phyloP scores from a whole-genome alignment of 768 basidiomycete species.

The Tephrocybe sp. region DNA sequence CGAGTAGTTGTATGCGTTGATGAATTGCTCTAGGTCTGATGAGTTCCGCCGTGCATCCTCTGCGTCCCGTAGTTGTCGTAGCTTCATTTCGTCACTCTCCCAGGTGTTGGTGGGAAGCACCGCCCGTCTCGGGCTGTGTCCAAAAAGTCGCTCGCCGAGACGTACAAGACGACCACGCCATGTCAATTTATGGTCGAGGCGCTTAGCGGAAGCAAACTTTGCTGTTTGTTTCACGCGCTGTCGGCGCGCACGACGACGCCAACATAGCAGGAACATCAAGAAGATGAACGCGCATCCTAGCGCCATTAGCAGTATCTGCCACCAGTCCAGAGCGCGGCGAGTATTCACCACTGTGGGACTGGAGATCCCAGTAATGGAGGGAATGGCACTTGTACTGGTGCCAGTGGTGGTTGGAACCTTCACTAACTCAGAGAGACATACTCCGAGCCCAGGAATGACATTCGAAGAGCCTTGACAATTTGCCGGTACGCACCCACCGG shows the following conservation, averaged over 20 bases:
- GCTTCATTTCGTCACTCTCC: slow-evolving; percentile 45
- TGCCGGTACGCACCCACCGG: slow-evolving; percentile 63
- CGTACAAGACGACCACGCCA: slow-evolving; percentile 61
- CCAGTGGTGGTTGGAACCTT: slow-evolving; percentile 46
- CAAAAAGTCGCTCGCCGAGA: slow-evolving; percentile 61
- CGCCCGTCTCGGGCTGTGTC: slow-evolving; percentile 31
- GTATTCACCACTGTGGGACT: slow-evolving; percentile 40
- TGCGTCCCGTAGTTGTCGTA: slow-evolving; percentile 49
- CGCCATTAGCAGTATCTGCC: slow-evolving; percentile 84
- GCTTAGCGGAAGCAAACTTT: slow-evolving; percentile 60
- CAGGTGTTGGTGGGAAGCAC: slow-evolving; percentile 20
- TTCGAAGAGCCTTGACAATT: slow-evolving; percentile 55
- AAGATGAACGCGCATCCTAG: slow-evolving; percentile 82
- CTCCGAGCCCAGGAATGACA: slow-evolving; percentile 70
- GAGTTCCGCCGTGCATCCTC: slow-evolving; percentile 51
- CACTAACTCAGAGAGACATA: slow-evolving; percentile 80
- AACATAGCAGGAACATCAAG: slow-evolving; percentile 61
- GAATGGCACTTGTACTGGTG: slow-evolving; percentile 48
- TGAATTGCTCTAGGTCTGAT: slow-evolving; percentile 51
- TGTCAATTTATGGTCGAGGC: slow-evolving; percentile 41
- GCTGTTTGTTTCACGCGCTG: slow-evolving; percentile 67
- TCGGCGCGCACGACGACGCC: slow-evolving; percentile 70
- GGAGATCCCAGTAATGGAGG: slow-evolving; percentile 56
- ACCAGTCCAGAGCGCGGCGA: slow-evolving; percentile 60
- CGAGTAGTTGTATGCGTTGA: slow-evolving; percentile 49